Evolutionary conservation across 208 protist genomes (phyloP), one percentile per base, ranked within the genome.

Genomic region (Wallacemonas sp.): DNA sequence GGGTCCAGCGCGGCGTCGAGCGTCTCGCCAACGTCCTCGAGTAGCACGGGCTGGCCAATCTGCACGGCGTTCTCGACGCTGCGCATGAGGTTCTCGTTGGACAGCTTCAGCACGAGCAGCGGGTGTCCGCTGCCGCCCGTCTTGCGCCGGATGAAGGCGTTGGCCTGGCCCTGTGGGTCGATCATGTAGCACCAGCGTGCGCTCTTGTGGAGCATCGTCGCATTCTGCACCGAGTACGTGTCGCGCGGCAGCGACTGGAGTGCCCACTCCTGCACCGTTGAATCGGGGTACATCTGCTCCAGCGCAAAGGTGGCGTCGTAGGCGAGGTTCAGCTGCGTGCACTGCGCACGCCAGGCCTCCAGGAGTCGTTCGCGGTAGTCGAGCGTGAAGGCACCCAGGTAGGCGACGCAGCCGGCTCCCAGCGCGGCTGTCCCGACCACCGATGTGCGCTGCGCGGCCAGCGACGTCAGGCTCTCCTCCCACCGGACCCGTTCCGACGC

Each of bases 1-100:
- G 96, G 85, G 73, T 98, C 95, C 0, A 99, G 80, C 23, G 93
- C 85, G 23, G 98, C 94, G 73, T 99, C 98, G 14, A 99, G 80
- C 29, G 85, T 87, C 82, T 99, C 97, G 33, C 83, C 89, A 14
- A 98, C 87, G 71, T 95, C 97, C 75, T 99, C 98, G 12, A 99
- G 67, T 30, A 99, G 79, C 60, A 98, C 95, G 6, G 97, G 93
- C 70, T 91, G 89, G 2, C 98, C 98, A 34, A 97, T 90, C 61
- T 88, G 85, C 43, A 99, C 91, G 11, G 95, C 87, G 68, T 92
- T 94, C 74, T 98, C 94, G 11, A 99, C 72, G 34, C 90, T 90
- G 17, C 90, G 91, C 81, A 98, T 90, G 33, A 96, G 96, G 65
- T 96, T 92, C 5, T 80, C 68, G 36, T 96, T 94, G 29, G 85